Evolutionary conservation across 495 filamentous ascomycete species (phyloP), one percentile per base, ranked within the genome.

Genomic region (Neurospora intermedia): DNA sequence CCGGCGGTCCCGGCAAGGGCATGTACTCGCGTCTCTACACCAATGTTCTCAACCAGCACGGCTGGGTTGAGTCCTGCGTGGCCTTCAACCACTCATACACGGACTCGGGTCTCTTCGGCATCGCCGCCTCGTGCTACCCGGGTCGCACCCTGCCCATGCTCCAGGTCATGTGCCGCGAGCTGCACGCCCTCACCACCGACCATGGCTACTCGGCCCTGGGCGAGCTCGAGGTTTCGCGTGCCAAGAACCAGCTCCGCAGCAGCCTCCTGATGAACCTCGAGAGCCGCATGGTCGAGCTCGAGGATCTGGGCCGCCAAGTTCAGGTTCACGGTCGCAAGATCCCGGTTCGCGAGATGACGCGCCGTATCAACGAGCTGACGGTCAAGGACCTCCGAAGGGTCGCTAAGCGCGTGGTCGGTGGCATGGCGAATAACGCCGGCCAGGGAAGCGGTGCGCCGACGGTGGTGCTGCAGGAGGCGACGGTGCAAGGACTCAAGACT

Each of bases 11-110:
- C 23, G 96, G 96, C 69, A 99, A 99, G 84, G 96, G 96, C 74
- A 98, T 99, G 96, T 98, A 97, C 84, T 95, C 92, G 20, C 92
- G 96, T 7, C 88, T 98, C 40, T 99, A 97, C 85, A 98, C 94
- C 73, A 96, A 98, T 81, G 94, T 98, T 11, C 89, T 99, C 69
- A 99, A 99, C 85, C 96, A 98, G 81, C 88, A 97, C 83, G 93
- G 91, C 69, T 98, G 94, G 94, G 92, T 99, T 13, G 96, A 99
- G 82, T 93, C 89, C 74, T 97, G 94, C 80, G 88, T 97, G 48
- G 90, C 95, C 40, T 97, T 98, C 87, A 98, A 98, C 83, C 94
- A 99, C 82, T 92, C 91, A 70, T 99, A 98, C 85, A 97, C 93
- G 0, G 96, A 99, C 81, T 93, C 91, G 13, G 96, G 96, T 8